Evolutionary conservation across 2,329 filamentous ascomycete species (phyloP).

Genomic region (Verticillium albo-atrum): DNA sequence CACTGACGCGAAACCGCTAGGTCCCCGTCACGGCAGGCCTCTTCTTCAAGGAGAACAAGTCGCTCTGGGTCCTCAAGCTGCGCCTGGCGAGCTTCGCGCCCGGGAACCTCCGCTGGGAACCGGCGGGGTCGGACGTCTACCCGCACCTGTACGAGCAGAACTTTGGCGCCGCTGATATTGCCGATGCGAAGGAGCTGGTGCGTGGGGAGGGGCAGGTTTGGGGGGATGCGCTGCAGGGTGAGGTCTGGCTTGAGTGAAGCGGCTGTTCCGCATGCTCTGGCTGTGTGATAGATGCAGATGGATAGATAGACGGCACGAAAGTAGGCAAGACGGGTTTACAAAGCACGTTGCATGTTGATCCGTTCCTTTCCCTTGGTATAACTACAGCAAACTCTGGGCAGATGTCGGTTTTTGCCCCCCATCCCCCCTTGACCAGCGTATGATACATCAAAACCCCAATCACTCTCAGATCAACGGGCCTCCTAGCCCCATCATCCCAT

Average conservation of each 20-base stretch:
- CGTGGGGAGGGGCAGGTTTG: conserved; percentile 41
- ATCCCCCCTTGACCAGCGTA: neutral
- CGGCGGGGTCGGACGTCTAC: conserved; percentile 39
- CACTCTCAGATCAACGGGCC: neutral
- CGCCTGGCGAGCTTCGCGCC: conserved; percentile 39
- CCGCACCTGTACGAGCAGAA: conserved; percentile 54
- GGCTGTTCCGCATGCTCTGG: too few relatives aligned
- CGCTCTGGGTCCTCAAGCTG: conserved; percentile 51
- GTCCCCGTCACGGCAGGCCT: conserved; percentile 38
- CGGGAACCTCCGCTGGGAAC: conserved; percentile 49
- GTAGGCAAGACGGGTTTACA: neutral
- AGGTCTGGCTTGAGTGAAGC: conserved; percentile 34
- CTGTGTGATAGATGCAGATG: too few relatives aligned
- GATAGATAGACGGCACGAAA: too few relatives aligned
- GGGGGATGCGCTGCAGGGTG: conserved; percentile 35
- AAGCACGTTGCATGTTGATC: neutral
- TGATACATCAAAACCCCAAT: neutral
- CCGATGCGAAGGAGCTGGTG: conserved; percentile 39
- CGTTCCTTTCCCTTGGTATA: neutral
- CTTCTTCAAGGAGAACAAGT: conserved; percentile 34
- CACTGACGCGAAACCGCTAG: conserved; percentile 19
- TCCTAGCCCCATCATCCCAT: neutral
- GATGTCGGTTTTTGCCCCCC: neutral
- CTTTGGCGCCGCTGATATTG: conserved; percentile 49
- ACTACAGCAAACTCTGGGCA: neutral